These are phyloP conservation scores for Kodamaea kaohsiungensis DNA, from an alignment of 805 yeast genomes.

Conservation along the genomic window DNA sequence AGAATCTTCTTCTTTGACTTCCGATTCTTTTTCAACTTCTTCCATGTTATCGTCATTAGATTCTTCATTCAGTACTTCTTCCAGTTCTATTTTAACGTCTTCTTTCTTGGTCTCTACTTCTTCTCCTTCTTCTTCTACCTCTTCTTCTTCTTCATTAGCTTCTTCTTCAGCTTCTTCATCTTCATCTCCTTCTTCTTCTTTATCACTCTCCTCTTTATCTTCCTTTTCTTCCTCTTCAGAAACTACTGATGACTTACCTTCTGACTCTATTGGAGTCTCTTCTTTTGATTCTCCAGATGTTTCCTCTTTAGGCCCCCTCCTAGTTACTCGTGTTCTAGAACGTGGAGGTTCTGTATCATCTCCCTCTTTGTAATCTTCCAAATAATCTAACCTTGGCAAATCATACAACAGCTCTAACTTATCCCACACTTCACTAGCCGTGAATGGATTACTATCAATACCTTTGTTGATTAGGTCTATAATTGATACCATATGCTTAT, in stretches of 20 bases:
- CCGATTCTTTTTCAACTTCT: neutral
- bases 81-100: neutral
- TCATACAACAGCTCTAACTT: constrained; percentile 57
- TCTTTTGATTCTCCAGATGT: neutral
- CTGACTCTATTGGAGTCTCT: neutral
- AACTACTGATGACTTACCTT: neutral
- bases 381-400: constrained; percentile 54
- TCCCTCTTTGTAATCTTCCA: constrained; percentile 39
- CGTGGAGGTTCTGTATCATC: neutral
- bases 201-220: neutral
- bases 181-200: neutral
- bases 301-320: neutral
- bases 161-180: neutral
- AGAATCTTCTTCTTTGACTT: neutral
- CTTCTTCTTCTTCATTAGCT: neutral
- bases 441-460: constrained; percentile 26
- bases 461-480: constrained; percentile 38
- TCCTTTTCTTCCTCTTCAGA: neutral
- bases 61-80: neutral
- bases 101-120: neutral
- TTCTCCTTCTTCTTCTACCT: neutral
- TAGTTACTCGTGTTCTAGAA: neutral
- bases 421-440: constrained; percentile 56
- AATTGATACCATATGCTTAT: constrained; percentile 44
- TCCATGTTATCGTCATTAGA: constrained; percentile 2